Base-by-base conservation (phyloP, 129 eudicot genomes). In the Sambucus nigra region DNA sequence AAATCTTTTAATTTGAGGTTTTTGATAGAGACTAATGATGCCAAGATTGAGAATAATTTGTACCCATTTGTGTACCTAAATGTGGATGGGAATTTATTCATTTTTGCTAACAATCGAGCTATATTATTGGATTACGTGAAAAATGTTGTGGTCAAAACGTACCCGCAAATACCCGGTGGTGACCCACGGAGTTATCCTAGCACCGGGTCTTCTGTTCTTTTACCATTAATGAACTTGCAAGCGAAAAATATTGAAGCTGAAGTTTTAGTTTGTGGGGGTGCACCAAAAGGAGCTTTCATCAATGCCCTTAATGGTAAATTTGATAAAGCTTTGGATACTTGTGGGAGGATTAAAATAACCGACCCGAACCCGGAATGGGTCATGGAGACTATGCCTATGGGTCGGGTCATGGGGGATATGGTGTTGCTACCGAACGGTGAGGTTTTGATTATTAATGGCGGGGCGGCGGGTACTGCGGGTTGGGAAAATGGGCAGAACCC, bases 151-250 rank as follows among this genome's bases (percentile, higher is more conserved):
- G 75, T 80, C 48, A 65, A 62, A 32, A 83, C 74, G 9, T 88
- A 77, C 58, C 97, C 94, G 1, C 51, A 61, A 0, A 68, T 88
- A 0, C 91, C 92, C 1, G 92, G 82, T 26, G 94, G 92, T 6
- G 92, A 87, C 60, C 96, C 97, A 32, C 66, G 97, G 45, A 74
- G 59, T 63, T 88, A 83, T 61, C 97, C 97, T 25, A 88, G 97
- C 45, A 64, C 94, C 4, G 97, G 97, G 18, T 88, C 97, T 0
- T 94, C 84, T 2, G 97, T 80, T 58, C 70, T 89, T 28, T 83
- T 89, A 7, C 97, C 97, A 5, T 33, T 87, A 58, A 64, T 55
- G 65, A 71, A 66, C 29, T 29, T 63, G 38, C 60, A 68, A 27
- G 80, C 69, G 41, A 22, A 35, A 14, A 51, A 14, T 1, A 32